phyloP scores from a whole-genome alignment of 805 yeast species.

The Nakazawaea ambrosiae region DNA sequence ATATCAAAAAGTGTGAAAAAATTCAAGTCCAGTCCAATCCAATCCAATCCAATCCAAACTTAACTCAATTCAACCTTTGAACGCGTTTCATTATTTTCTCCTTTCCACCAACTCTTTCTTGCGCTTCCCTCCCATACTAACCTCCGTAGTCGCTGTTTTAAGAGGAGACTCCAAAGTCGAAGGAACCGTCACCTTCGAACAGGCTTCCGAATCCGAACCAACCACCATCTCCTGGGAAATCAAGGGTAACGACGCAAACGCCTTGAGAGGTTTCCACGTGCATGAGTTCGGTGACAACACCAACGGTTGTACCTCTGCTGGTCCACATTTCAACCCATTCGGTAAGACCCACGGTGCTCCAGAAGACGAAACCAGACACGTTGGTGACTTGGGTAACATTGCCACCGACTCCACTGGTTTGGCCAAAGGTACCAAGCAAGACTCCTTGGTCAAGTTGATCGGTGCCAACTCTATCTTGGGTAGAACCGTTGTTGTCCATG shows the following conservation, averaged over 20 bases:
- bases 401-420: slow-evolving; percentile 80
- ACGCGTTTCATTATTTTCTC: no score
- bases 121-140: neutral
- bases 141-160: slow-evolving; percentile 72
- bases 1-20: no score
- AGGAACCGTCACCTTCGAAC: slow-evolving; percentile 87
- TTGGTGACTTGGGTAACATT: slow-evolving; percentile 96
- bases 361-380: slow-evolving; percentile 73
- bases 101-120: no score
- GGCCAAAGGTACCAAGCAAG: slow-evolving; percentile 86
- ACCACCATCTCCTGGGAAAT: slow-evolving; percentile 86
- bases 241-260: slow-evolving; percentile 81
- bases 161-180: slow-evolving; percentile 91
- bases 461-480: slow-evolving; percentile 89
- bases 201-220: slow-evolving; percentile 69
- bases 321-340: slow-evolving; percentile 95
- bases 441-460: slow-evolving; percentile 66
- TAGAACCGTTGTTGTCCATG: slow-evolving; percentile 93
- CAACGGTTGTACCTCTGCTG: slow-evolving; percentile 98
- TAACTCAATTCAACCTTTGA: no score
- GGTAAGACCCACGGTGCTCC: slow-evolving; percentile 90
- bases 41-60: no score
- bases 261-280: slow-evolving; percentile 94
- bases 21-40: no score
- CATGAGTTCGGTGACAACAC: slow-evolving; percentile 99